Evolutionary conservation across 257 asterid species (phyloP).

Genomic region (Scutellaria barbata): DNA sequence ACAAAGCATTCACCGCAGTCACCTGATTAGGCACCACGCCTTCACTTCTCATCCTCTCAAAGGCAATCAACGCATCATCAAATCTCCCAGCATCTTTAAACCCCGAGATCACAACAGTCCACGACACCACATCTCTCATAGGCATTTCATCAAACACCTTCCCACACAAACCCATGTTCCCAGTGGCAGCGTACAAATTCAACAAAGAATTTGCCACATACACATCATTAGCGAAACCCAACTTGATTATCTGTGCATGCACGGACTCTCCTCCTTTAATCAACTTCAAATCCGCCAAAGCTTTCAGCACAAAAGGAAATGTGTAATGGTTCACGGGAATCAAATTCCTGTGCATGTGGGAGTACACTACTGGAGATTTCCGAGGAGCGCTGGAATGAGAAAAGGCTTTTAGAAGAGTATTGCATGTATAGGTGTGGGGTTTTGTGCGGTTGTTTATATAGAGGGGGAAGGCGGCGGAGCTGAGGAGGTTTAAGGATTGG

Average conservation of each 20-base stretch:
- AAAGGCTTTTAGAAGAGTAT: conserved; percentile 63
- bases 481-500: conserved; percentile 54
- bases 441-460: conserved; percentile 46
- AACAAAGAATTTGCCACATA: conserved; percentile 69
- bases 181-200: conserved; percentile 56
- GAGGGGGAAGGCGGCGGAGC: conserved; percentile 57
- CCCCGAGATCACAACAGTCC: conserved; percentile 75
- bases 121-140: conserved; percentile 71
- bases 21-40: conserved; percentile 73
- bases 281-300: conserved; percentile 56
- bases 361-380: conserved; percentile 42
- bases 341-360: conserved; percentile 50
- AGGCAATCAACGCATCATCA: conserved; percentile 56
- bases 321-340: conserved; percentile 55
- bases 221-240: conserved; percentile 54
- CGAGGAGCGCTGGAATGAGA: conserved; percentile 54
- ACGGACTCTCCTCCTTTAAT: conserved; percentile 48
- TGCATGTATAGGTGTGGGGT: conserved; percentile 69
- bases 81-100: conserved; percentile 54
- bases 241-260: conserved; percentile 53
- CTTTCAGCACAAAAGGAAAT: conserved; percentile 66
- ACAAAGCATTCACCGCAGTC: conserved; percentile 69
- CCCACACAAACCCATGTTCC: conserved; percentile 53
- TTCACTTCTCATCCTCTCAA: conserved; percentile 57
- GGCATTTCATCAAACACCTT: conserved; percentile 78